Evolutionary conservation across 73 alveolate genomes (phyloP), one percentile per base, ranked within the genome.

Genomic region (Paramecium bursaria): DNA sequence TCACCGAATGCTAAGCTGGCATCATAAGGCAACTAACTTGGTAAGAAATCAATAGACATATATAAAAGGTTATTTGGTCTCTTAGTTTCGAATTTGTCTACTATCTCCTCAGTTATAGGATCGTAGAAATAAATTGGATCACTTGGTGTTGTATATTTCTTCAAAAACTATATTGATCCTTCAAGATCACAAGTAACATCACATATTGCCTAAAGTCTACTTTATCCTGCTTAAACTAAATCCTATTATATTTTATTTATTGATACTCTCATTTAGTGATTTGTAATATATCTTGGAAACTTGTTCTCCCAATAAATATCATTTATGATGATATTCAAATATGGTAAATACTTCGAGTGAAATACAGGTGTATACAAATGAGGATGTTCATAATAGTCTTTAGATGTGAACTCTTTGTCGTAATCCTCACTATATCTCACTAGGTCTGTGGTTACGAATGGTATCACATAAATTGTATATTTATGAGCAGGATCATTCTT

Each of bases 161-260:
- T 87, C 23, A 95, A 92, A 50, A 92, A 75, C 46, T 95, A 92
- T 0, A 91, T 75, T 2, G 96, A 87, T 39, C 99, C 99, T 79
- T 85, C 91, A 44, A 90, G 50, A 85, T 95, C 99, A 33, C 98
- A 96, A 1, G 98, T 87, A 47, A 95, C 93, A 76, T 95, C 99
- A 31, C 96, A 93, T 50, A 94, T 87, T 15, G 97, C 98, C 30
- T 90, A 52, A 13, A 94, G 80, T 74, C 86, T 90, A 27, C 87
- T 67, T 9, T 49, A 85, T 11, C 91, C 94, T 22, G 74, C 74
- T 79, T 79, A 3, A 52, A 73, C 89, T 79, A 86, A 86, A 48
- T 73, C 77, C 77, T 74, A 35, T 39, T 14, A 17, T 15, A 30
- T 2, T 39, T 10, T 2, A 31, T 9, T n/a, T 11, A 15, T 39